Percentiles rank a stretch among this genome's conserved stretches.
These are phyloP conservation scores for Beta vulgaris DNA, from an alignment of 148 eudicot genomes.

Conservation along the genomic window DNA sequence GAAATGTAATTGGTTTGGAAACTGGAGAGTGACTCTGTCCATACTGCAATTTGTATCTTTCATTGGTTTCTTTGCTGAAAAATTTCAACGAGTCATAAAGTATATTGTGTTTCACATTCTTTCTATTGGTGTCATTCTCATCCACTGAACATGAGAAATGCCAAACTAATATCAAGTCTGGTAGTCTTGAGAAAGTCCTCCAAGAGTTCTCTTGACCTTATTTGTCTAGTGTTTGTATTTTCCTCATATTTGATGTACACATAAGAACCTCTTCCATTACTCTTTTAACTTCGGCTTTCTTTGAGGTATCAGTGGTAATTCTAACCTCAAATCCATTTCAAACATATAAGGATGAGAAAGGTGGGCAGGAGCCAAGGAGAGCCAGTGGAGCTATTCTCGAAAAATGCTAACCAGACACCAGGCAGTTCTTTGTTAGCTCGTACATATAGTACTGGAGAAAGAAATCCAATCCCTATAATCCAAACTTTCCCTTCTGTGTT, in stretches of 20 bases:
- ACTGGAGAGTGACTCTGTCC: background rate
- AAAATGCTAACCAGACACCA: background rate
- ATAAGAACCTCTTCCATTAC: background rate
- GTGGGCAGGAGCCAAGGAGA: conserved; percentile 1
- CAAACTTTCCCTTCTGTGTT: background rate
- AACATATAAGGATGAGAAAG: background rate
- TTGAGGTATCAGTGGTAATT: background rate
- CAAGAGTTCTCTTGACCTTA: background rate
- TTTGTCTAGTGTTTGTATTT: background rate
- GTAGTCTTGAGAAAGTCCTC: background rate
- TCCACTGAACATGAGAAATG: background rate
- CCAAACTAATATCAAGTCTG: background rate
- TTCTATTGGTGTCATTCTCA: background rate
- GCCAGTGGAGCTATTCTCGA: background rate
- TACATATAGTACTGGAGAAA: background rate
- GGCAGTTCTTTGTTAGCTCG: background rate
- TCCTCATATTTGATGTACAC: background rate
- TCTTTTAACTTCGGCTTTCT: background rate
- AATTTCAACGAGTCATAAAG: too few species aligned
- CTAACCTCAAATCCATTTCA: background rate
- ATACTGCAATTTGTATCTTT: background rate
- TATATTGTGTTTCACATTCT: background rate
- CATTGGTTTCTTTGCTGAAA: background rate
- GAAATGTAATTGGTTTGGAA: background rate
- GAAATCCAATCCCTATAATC: background rate